Percentiles rank a stretch among this genome's conserved stretches.
Evolutionary conservation across 257 asterid genomes (phyloP).

Genomic region (Forsythia viridissima): DNA sequence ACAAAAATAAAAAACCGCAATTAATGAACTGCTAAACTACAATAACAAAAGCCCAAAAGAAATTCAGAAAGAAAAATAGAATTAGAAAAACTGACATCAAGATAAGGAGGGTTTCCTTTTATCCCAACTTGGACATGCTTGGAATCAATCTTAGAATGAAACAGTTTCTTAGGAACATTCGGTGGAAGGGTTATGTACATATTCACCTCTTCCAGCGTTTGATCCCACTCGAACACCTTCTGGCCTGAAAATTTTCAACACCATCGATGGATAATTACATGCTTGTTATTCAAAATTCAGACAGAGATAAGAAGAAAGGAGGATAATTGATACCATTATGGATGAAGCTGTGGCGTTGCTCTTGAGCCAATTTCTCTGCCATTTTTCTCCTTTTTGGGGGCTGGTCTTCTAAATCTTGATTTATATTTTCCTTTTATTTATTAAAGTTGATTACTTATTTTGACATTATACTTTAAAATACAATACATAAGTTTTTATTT

Average conservation of each 20-base stretch:
- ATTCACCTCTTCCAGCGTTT: conserved; percentile 94
- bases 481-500: too few species aligned
- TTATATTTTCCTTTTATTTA: not conserved
- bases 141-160: conserved; percentile 68
- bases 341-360: conserved; percentile 63
- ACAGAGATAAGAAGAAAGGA: not conserved
- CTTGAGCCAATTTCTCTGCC: conserved; percentile 92
- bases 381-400: conserved; percentile 27
- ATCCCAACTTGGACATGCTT: conserved; percentile 93
- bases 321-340: conserved; percentile 57
- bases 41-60: conserved; percentile 1
- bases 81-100: conserved; percentile 49
- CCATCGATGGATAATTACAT: not conserved
- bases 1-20: not conserved
- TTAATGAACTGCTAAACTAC: not conserved
- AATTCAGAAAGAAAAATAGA: not conserved
- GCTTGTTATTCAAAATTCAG: too few species aligned
- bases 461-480: too few species aligned
- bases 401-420: not conserved
- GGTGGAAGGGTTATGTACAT: conserved; percentile 84
- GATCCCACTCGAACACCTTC: conserved; percentile 98
- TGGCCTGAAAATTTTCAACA: conserved; percentile 51
- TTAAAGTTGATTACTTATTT: too few species aligned
- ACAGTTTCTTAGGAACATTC: conserved; percentile 82
- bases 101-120: conserved; percentile 94